Evolutionary conservation across 768 basidiomycete species (phyloP).

Genomic region (Trametes elegans): DNA sequence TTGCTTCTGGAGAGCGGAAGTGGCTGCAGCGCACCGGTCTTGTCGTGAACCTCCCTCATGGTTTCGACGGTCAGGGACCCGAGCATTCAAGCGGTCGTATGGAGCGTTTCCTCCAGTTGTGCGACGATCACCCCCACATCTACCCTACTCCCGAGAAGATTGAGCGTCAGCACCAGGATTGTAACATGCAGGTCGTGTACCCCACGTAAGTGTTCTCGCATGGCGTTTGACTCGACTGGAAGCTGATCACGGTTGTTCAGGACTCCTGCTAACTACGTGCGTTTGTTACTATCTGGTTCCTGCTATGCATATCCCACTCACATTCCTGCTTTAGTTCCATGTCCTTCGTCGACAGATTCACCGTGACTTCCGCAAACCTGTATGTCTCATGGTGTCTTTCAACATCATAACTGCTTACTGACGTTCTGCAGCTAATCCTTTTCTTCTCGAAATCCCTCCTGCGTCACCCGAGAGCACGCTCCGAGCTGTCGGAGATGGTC

Average conservation of each 20-base stretch:
- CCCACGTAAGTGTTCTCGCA: constrained; percentile 64
- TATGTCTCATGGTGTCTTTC: constrained; percentile 32
- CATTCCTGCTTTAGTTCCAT: constrained; percentile 63
- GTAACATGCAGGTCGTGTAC: constrained; percentile 99
- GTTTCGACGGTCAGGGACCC: constrained; percentile 97
- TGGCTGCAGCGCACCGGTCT: constrained; percentile 94
- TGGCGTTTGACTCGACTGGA: neutral
- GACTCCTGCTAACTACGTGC: constrained; percentile 90
- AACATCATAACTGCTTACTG: neutral
- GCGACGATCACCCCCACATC: constrained; percentile 92
- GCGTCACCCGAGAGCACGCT: constrained; percentile 93
- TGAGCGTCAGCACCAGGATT: constrained; percentile 95
- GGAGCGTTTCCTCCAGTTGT: constrained; percentile 96
- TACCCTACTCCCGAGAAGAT: constrained; percentile 89
- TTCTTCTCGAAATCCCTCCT: constrained; percentile 98
- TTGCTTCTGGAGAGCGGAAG: constrained; percentile 95
- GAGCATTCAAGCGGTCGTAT: constrained; percentile 96
- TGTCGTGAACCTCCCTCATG: constrained; percentile 88
- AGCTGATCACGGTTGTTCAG: constrained; percentile 33
- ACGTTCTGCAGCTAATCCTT: constrained; percentile 62
- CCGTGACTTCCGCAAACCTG: constrained; percentile 97
- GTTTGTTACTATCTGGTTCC: constrained; percentile 20
- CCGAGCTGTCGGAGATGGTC: constrained; percentile 82
- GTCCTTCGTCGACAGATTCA: constrained; percentile 95
- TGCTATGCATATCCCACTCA: constrained; percentile 16